These are phyloP conservation scores for Bacterosira constricta DNA, from an alignment of 108 stramenopile species.

Conservation along the genomic window DNA sequence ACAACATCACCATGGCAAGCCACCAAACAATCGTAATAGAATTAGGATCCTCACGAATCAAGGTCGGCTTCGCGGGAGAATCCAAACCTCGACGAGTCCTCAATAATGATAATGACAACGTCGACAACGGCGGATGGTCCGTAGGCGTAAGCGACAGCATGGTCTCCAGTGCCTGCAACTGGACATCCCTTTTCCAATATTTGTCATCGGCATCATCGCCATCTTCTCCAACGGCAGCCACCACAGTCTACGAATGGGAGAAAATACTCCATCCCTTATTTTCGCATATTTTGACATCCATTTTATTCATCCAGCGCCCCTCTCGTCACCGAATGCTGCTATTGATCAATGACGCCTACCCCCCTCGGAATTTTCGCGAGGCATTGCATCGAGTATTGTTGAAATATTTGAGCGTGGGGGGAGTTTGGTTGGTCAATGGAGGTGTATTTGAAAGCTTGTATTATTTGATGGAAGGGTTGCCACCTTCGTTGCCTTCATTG, in stretches of 20 bases:
- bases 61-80: constrained; percentile 47
- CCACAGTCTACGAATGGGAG: constrained; percentile 38
- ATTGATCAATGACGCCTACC: constrained; percentile 20
- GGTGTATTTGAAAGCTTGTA: constrained; percentile 21
- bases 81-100: constrained; percentile 43
- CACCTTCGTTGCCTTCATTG: background rate
- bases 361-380: constrained; percentile 23
- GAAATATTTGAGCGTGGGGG: constrained; percentile 33
- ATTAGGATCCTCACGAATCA: constrained; percentile 44
- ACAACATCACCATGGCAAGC: constrained; percentile 29
- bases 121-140: constrained; percentile 2
- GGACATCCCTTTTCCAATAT: constrained; percentile 30
- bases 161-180: constrained; percentile 17
- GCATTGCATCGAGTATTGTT: constrained; percentile 31
- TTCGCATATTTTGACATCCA: constrained; percentile 35
- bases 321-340: constrained; percentile 43
- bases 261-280: constrained; percentile 33
- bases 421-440: constrained; percentile 30
- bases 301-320: constrained; percentile 39
- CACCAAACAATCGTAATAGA: constrained; percentile 44
- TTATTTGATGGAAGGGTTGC: constrained; percentile 27
- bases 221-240: background rate
- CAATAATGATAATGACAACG: constrained; percentile 2
- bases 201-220: constrained; percentile 1
- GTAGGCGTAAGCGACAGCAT: constrained; percentile 35